Base-by-base conservation (phyloP, 305 asterid species). In the Plantago lanceolata region DNA sequence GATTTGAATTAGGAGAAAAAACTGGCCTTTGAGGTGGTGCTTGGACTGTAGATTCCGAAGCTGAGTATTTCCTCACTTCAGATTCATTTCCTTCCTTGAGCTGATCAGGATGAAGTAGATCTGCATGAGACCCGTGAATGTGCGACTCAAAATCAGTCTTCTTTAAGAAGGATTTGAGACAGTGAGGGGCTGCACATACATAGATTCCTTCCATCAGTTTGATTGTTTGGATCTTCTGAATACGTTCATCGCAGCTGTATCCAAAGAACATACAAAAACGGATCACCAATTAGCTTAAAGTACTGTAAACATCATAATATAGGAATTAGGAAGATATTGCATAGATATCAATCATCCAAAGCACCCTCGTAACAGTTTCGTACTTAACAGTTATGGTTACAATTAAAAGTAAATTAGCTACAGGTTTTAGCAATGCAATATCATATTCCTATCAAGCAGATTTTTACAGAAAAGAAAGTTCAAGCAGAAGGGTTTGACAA, bases 171-270 rank as follows among this genome's bases (percentile, higher is more conserved):
- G 97, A 90, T 78, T 88, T 94, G 75, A 86, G 78, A 69, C 97
- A 90, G 70, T 86, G 96, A 20, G 99, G 96, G 48, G 97, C 96
- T 44, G 94, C 96, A 63, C 99, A 90, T 44, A 90, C 51, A 63
- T 75, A 78, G 68, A 94, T 82, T 59, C 95, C 95, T 76, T 90
- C 97, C 93, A 86, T 82, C 95, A 86, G 76, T 83, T 94, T 94
- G 57, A 94, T 94, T 21, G 97, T 94, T 75, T 94, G 96, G 63
- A 94, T 94, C 89, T 86, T 94, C 54, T 88, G 95, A 79, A 90
- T 75, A 64, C 97, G 95, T 40, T 82, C 91, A 47, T 88, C 88
- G 65, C 97, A 94, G 67, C 99, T 90, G 85, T 35, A 57, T 44
- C 73, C 12, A 59, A 68, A 76, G 58, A n/a, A 69, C 26, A 21